phyloP scores from a whole-genome alignment of 257 asterid species.

The Solanum dulcamara region DNA sequence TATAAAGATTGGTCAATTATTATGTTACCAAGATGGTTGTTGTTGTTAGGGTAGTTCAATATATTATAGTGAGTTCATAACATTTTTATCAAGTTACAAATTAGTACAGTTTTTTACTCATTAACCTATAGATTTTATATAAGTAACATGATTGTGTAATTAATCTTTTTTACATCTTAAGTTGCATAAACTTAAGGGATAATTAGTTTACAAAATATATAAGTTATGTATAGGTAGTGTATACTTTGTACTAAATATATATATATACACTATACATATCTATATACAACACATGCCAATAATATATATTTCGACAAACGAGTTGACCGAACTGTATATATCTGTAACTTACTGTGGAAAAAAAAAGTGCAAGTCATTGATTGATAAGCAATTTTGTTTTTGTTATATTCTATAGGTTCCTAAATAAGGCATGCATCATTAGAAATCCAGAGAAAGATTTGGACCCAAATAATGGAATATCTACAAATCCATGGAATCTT shows the following conservation, averaged over 20 bases:
- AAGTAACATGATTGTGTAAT: background rate
- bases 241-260: too few relatives aligned
- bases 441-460: slow-evolving; percentile 25
- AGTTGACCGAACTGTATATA: too few relatives aligned
- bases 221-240: background rate
- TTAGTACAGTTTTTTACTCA: background rate
- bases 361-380: background rate
- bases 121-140: background rate
- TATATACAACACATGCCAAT: too few relatives aligned
- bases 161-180: background rate
- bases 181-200: background rate
- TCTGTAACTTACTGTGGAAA: too few relatives aligned
- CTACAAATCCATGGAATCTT: slow-evolving; percentile 35
- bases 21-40: background rate
- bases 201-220: background rate
- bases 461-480: slow-evolving; percentile 27
- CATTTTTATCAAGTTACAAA: background rate
- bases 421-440: slow-evolving; percentile 50
- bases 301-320: too few relatives aligned
- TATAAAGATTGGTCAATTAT: background rate
- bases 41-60: background rate
- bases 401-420: slow-evolving; percentile 2
- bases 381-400: background rate
- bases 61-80: background rate
- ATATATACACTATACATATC: too few relatives aligned